These are phyloP conservation scores for Oldenlandia corymbosa DNA, from an alignment of 257 asterid species.

Conservation along the genomic window DNA sequence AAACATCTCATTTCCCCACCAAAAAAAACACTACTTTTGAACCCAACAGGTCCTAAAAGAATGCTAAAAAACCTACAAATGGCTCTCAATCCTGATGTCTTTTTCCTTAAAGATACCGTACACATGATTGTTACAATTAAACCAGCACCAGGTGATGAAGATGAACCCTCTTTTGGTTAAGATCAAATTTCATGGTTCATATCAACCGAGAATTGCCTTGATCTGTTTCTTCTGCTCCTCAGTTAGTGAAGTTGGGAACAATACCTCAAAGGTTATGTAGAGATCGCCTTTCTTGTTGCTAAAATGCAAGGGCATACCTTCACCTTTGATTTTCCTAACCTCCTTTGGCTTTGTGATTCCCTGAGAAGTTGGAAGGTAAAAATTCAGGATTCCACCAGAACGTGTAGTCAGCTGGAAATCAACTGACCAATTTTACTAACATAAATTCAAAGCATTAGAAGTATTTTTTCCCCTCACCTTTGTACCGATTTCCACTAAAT, in stretches of 20 bases:
- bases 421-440: background rate
- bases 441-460: background rate
- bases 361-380: slow-evolving; percentile 24
- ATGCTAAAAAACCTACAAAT: background rate
- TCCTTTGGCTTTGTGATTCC: slow-evolving; percentile 85
- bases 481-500: slow-evolving; percentile 70
- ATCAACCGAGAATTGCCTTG: slow-evolving; percentile 50
- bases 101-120: too few species aligned
- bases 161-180: background rate
- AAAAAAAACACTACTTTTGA: too few species aligned
- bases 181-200: background rate
- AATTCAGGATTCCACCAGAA: too few species aligned
- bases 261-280: slow-evolving; percentile 73
- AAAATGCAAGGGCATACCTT: slow-evolving; percentile 88
- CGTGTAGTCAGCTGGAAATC: too few species aligned
- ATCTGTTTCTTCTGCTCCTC: slow-evolving; percentile 77
- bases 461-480: slow-evolving; percentile 39
- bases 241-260: slow-evolving; percentile 71
- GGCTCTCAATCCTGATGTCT: background rate
- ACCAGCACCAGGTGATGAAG: background rate
- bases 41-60: too few species aligned
- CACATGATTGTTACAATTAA: too few species aligned
- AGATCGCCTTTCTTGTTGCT: slow-evolving; percentile 88
- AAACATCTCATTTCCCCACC: too few species aligned
- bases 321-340: slow-evolving; percentile 77